A percentile compares a stretch with the other conserved stretches of the same genome.
Conservation (phyloP, 177 flowering plant species). For the Vitis hybrid region DNA sequence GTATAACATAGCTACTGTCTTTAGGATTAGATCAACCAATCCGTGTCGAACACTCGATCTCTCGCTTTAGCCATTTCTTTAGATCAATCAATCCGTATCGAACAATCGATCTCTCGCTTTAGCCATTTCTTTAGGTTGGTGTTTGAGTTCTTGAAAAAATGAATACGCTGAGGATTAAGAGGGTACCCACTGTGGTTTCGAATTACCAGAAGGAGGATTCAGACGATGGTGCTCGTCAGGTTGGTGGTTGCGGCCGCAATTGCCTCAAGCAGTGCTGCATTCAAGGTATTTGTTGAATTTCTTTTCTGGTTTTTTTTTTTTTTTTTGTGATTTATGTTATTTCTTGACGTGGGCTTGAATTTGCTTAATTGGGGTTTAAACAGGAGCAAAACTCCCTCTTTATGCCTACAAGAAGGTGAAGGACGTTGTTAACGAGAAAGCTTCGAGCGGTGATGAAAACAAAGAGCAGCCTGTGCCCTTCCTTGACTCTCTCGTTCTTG, state of each 20-base stretch:
- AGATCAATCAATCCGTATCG: background rate
- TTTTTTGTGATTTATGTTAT: constrained; percentile 4
- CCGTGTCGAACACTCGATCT: background rate
- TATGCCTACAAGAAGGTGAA: constrained; percentile 55
- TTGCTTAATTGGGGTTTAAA: background rate
- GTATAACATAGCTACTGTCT: background rate
- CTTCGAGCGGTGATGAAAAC: constrained; percentile 8
- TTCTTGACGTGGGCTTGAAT: background rate
- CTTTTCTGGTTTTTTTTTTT: background rate
- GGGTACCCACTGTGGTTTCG: constrained; percentile 82
- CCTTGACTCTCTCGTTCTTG: constrained; percentile 41
- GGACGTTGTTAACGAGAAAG: constrained; percentile 23
- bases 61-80: background rate
- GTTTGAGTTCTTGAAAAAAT: constrained; percentile 1
- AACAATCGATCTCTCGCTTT: background rate
- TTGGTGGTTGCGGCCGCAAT: constrained; percentile 70
- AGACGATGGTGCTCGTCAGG: constrained; percentile 30
- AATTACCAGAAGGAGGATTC: constrained; percentile 69
- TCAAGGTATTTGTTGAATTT: constrained; percentile 41
- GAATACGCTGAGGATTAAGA: constrained; percentile 75
- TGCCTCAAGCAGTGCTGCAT: constrained; percentile 72
- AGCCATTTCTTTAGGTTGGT: background rate
- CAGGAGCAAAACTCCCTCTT: constrained; percentile 78
- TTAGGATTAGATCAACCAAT: background rate
- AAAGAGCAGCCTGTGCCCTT: constrained; percentile 41